phyloP scores from a whole-genome alignment of 441 rosid genomes.

The Metrosideros polymorpha region DNA sequence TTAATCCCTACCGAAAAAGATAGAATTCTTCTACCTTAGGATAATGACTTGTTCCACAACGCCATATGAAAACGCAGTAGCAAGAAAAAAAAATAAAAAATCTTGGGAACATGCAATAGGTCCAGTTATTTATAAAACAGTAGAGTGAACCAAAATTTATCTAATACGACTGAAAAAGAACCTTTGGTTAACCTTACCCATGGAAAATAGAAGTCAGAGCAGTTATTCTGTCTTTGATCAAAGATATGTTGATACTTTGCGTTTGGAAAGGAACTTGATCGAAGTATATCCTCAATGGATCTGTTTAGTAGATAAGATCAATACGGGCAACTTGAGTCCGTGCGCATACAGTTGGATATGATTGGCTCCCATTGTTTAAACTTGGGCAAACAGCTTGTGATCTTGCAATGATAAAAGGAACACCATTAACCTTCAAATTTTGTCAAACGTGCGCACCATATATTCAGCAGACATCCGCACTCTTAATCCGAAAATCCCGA shows the following conservation, averaged over 20 bases:
- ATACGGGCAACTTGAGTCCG: neutral
- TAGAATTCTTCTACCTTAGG: neutral
- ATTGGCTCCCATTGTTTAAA: neutral
- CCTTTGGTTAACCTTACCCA: neutral
- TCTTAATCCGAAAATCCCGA: neutral
- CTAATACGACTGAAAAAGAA: neutral
- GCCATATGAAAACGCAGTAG: neutral
- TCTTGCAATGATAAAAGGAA: neutral
- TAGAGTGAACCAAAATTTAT: neutral
- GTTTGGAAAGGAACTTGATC: neutral
- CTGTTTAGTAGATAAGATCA: neutral
- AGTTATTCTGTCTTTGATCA: neutral
- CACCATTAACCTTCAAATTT: neutral
- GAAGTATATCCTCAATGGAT: neutral
- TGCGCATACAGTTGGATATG: neutral
- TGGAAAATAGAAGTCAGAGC: no score
- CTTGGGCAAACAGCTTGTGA: neutral
- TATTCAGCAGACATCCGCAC: neutral
- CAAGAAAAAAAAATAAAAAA: neutral
- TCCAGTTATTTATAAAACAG: neutral
- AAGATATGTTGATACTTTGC: neutral
- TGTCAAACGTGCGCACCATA: neutral
- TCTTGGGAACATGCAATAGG: neutral
- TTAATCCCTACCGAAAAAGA: neutral
- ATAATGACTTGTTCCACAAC: neutral